Evolutionary conservation across 2,329 filamentous ascomycete species (phyloP).

Genomic region (Elsinoe necatrix): DNA sequence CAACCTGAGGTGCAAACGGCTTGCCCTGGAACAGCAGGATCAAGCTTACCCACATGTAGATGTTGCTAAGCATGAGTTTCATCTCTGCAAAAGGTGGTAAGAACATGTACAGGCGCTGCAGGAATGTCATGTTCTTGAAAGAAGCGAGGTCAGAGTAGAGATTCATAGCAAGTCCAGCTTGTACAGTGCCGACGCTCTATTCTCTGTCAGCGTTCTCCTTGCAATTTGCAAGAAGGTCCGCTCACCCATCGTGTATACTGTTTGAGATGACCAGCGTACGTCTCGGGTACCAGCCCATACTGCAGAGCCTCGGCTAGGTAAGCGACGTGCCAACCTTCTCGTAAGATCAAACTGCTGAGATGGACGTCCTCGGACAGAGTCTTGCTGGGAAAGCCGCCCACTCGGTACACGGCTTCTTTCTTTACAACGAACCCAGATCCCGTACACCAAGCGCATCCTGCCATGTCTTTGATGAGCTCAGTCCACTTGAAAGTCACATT

Average conservation of each 20-base stretch:
- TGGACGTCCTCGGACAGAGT: slow-evolving; percentile 54
- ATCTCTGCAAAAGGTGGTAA: not conserved
- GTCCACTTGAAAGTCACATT: slow-evolving; percentile 51
- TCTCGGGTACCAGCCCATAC: slow-evolving; percentile 52
- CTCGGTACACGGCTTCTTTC: slow-evolving; percentile 50
- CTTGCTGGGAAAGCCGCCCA: slow-evolving; percentile 54
- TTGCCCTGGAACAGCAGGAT: not conserved
- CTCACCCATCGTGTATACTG: slow-evolving; percentile 48
- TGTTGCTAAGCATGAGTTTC: not conserved
- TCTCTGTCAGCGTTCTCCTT: not conserved
- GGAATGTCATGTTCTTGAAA: not conserved
- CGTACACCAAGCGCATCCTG: slow-evolving; percentile 51
- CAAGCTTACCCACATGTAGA: slow-evolving; percentile 11
- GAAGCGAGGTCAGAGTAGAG: not conserved
- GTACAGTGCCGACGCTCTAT: not conserved
- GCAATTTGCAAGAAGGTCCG: not conserved
- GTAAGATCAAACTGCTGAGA: slow-evolving; percentile 51
- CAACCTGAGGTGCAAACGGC: slow-evolving; percentile 3
- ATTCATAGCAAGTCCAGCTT: slow-evolving; percentile 1
- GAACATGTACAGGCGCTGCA: slow-evolving; percentile 7
- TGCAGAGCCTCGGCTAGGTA: slow-evolving; percentile 53
- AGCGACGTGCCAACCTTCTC: slow-evolving; percentile 54
- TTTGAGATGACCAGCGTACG: slow-evolving; percentile 49
- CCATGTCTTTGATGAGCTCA: slow-evolving; percentile 39
- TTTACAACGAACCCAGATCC: slow-evolving; percentile 55